Percentiles rank a stretch among this genome's conserved stretches.
Evolutionary conservation across 306 rosid species (phyloP).

Genomic region (Prunus davidiana): DNA sequence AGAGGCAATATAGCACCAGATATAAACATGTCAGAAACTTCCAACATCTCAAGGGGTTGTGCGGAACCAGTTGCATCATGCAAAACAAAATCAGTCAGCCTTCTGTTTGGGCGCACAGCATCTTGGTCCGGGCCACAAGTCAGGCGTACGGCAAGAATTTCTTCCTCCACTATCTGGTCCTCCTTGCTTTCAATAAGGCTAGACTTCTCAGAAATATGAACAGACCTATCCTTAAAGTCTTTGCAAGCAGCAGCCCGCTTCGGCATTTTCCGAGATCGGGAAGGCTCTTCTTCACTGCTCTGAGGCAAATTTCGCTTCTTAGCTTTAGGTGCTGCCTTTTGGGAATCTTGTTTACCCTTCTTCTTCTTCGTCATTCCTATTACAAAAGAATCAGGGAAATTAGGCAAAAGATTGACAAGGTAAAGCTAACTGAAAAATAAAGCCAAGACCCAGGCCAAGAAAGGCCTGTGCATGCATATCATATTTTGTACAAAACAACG

Average conservation of each 20-base stretch:
- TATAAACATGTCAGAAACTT: conserved; percentile 62
- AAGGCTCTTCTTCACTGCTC: conserved; percentile 44
- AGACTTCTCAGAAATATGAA: conserved; percentile 48
- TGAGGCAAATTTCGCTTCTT: conserved; percentile 55
- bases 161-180: conserved; percentile 63
- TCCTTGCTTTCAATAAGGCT: conserved; percentile 49
- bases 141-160: conserved; percentile 56
- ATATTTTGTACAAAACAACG: not conserved
- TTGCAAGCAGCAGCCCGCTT: conserved; percentile 77
- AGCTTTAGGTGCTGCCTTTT: conserved; percentile 35
- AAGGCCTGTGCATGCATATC: not conserved
- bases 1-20: conserved; percentile 71
- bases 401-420: not conserved
- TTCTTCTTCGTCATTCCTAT: conserved; percentile 35
- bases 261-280: conserved; percentile 69
- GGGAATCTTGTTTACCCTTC: conserved; percentile 19
- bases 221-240: conserved; percentile 61
- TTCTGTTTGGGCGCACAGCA: conserved; percentile 62
- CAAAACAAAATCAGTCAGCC: conserved; percentile 65
- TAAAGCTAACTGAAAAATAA: not conserved
- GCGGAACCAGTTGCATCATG: conserved; percentile 64
- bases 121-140: conserved; percentile 44
- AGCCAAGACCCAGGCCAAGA: not conserved
- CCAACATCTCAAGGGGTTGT: conserved; percentile 80
- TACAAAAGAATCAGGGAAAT: not conserved